phyloP scores from a whole-genome alignment of 2,329 filamentous ascomycete species.

The Neopestalotiopsis rosae region DNA sequence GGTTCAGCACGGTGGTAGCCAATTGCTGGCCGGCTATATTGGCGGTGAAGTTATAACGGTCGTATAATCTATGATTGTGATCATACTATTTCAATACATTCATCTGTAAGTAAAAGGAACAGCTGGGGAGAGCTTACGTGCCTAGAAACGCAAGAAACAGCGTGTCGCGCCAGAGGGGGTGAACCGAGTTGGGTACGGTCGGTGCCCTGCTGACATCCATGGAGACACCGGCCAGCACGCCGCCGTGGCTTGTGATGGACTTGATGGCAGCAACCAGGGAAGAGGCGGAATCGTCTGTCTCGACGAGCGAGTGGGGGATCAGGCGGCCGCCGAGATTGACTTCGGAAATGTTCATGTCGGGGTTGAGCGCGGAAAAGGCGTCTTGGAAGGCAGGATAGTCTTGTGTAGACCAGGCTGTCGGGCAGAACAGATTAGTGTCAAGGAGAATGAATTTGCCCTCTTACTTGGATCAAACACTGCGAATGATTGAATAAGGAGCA shows the following conservation, averaged over 20 bases:
- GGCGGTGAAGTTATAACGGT: neutral
- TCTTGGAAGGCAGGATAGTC: constrained; percentile 22
- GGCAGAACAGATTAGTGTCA: too few species aligned
- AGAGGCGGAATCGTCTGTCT: constrained; percentile 5
- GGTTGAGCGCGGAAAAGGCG: constrained; percentile 18
- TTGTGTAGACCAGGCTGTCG: constrained; percentile 6
- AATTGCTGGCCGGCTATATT: constrained; percentile 26
- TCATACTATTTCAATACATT: neutral
- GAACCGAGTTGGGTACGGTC: constrained; percentile 34
- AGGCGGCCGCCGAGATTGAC: constrained; percentile 24
- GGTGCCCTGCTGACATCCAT: constrained; percentile 32
- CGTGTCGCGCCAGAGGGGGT: constrained; percentile 38
- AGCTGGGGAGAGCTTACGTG: constrained; percentile 10
- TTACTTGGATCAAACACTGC: too few species aligned
- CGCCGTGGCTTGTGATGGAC: constrained; percentile 31
- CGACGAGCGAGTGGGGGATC: constrained; percentile 19
- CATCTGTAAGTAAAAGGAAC: constrained; percentile 20
- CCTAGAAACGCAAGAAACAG: constrained; percentile 28
- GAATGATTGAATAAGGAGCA: too few species aligned
- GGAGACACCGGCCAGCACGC: constrained; percentile 32
- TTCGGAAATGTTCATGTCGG: constrained; percentile 22
- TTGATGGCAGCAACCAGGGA: constrained; percentile 33
- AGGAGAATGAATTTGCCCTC: too few species aligned
- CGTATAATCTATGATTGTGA: neutral
- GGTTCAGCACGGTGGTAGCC: constrained; percentile 25